These are phyloP conservation scores for Hippophae tibetana DNA, from an alignment of 306 rosid species.

Conservation along the genomic window DNA sequence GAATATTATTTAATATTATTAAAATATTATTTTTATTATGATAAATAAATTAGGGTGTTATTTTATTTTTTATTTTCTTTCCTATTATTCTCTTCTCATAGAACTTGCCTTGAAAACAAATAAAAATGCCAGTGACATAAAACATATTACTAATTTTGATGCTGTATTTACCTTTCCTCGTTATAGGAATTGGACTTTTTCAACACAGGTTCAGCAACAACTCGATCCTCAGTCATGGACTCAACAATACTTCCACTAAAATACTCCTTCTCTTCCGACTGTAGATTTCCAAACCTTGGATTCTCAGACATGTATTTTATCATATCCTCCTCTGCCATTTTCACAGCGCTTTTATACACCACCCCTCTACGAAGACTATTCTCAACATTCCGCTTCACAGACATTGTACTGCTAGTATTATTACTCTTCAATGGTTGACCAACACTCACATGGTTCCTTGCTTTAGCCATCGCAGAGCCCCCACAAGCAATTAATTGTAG, in stretches of 20 bases:
- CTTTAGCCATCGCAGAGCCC: slow-evolving; percentile 42
- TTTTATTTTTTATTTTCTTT: too few species aligned
- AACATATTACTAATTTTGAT: background rate
- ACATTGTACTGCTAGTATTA: too few species aligned
- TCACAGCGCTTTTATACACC: slow-evolving; percentile 21
- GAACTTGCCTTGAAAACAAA: background rate
- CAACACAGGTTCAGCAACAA: slow-evolving; percentile 21
- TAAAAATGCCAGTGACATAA: background rate
- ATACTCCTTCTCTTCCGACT: slow-evolving; percentile 72
- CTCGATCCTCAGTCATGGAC: slow-evolving; percentile 35
- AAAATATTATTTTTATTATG: too few species aligned
- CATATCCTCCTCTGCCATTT: slow-evolving; percentile 32
- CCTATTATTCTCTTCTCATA: background rate
- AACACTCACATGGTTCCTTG: slow-evolving; percentile 16
- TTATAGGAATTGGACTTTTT: slow-evolving; percentile 68
- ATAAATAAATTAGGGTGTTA: too few species aligned
- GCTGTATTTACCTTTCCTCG: slow-evolving; percentile 46
- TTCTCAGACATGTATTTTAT: slow-evolving; percentile 60
- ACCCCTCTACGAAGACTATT: slow-evolving; percentile 27
- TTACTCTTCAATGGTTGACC: slow-evolving; percentile 10
- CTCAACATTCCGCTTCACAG: slow-evolving; percentile 10
- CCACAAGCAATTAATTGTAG: slow-evolving; percentile 82
- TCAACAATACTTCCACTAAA: slow-evolving; percentile 82
- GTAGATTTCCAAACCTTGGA: slow-evolving; percentile 69
- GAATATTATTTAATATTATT: too few species aligned